Conservation (phyloP, 1,139 yeast species). For the Petasospora rhodanensis region DNA sequence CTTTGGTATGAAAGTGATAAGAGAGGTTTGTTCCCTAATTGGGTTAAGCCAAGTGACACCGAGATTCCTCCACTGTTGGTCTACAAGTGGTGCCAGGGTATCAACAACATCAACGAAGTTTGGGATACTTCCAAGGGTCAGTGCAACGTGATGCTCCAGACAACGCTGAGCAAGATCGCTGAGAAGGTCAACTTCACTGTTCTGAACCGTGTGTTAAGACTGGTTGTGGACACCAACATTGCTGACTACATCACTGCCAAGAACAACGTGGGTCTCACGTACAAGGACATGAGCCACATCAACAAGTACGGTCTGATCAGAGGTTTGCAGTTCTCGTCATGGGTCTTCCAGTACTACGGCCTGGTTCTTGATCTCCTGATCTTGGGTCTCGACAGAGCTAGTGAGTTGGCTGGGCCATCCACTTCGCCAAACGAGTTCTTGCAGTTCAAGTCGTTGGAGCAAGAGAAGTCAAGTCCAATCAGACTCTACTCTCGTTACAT, state of each 20-base stretch:
- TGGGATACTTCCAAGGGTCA: conserved; percentile 80
- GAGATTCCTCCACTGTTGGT: conserved; percentile 91
- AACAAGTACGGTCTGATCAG: conserved; percentile 84
- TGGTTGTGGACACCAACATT: conserved; percentile 82
- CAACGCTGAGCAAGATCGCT: conserved; percentile 62
- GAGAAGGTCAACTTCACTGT: conserved; percentile 88
- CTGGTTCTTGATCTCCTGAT: conserved; percentile 75
- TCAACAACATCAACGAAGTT: conserved; percentile 69
- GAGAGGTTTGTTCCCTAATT: conserved; percentile 83
- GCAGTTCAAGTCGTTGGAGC: conserved; percentile 56
- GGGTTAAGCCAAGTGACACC: conserved; percentile 94
- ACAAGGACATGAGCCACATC: conserved; percentile 92
- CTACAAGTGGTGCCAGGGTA: conserved; percentile 95
- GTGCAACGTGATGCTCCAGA: conserved; percentile 79
- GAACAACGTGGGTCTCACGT: conserved; percentile 75
- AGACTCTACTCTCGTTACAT: conserved; percentile 77
- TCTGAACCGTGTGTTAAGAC: conserved; percentile 71
- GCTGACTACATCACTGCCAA: conserved; percentile 96
- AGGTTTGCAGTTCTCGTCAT: conserved; percentile 88
- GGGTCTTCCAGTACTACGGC: conserved; percentile 87
- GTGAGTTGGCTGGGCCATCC: conserved; percentile 79
- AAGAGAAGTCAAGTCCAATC: conserved; percentile 69
- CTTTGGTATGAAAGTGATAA: conserved; percentile 95
- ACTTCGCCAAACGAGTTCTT: conserved; percentile 71
- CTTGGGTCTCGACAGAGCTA: conserved; percentile 82